Evolutionary conservation across 2,329 filamentous ascomycete species (phyloP), one percentile per base, ranked within the genome.

Genomic region (Neofusicoccum kwambonambiense): DNA sequence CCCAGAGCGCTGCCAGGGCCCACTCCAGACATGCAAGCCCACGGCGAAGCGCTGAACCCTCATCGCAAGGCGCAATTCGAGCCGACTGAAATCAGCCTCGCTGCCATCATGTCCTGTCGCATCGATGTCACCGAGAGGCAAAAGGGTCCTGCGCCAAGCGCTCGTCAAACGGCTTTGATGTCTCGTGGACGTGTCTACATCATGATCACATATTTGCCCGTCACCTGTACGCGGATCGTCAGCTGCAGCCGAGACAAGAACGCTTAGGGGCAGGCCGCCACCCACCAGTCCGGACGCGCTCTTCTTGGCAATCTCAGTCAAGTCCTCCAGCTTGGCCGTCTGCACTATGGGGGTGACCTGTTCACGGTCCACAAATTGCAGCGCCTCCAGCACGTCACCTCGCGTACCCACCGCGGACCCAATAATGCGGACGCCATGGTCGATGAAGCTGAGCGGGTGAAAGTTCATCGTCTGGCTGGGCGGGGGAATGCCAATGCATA

Each of bases 311-410:
- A 64, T 64, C 44, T 49, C 50, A 9, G 35, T 57, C 39, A 64
- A 41, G 34, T 64, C 62, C 11, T 57, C 62, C 3, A 57, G 41
- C 42, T 31, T 51, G 44, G 54, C 62, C 27, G 31, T 47, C 62
- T 57, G 42, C 17, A 57, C 52, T 1, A 27, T 50, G 17, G 62
- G 62, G 31, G 51, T 64, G 6, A 64, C 62, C 19, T 42, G 62
- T 17, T 49, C 37, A 22, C 54, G 51, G 15, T 64, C 62, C 19
- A 64, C 54, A 60, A 63, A 63, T 31, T 63, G 37, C 39, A 63
- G 22, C 1, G 77, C 78, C 70, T 81, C 79, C 64, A 81, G 78
- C 4, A 81, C 79, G 66, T 82, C 79, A 69, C 79, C 80, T 66
- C 79, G 64, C 11, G 77, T 80, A 2, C 78, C 80, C 1, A 76